phyloP scores from a whole-genome alignment of 257 asterid genomes.

The Solanum paucissectum region DNA sequence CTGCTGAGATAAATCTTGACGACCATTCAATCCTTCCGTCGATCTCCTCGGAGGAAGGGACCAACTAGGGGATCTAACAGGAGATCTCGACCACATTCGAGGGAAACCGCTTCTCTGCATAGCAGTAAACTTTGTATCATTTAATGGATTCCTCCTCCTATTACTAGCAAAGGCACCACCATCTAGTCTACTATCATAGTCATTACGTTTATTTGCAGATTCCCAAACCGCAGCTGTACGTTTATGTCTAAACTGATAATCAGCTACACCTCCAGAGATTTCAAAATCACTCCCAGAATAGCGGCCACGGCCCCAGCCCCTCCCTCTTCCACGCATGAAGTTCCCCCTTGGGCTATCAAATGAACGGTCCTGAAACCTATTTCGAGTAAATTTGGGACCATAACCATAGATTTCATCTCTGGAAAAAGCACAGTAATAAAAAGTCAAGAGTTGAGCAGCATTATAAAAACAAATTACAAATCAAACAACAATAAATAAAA shows the following conservation, averaged over 20 bases:
- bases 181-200: constrained; percentile 33
- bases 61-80: constrained; percentile 47
- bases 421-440: too few relatives aligned
- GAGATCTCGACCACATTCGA: constrained; percentile 53
- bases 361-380: constrained; percentile 38
- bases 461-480: not conserved
- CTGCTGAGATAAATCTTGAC: constrained; percentile 32
- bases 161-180: constrained; percentile 16
- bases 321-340: constrained; percentile 59
- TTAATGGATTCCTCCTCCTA: constrained; percentile 35
- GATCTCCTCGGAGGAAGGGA: constrained; percentile 60
- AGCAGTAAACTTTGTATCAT: constrained; percentile 36
- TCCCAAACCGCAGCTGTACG: constrained; percentile 5
- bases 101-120: constrained; percentile 49
- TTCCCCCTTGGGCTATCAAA: constrained; percentile 34
- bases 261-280: too few relatives aligned
- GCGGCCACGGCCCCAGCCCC: constrained; percentile 12
- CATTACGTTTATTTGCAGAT: constrained; percentile 1
- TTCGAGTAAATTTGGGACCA: constrained; percentile 39
- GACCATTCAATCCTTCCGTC: constrained; percentile 12
- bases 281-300: too few relatives aligned
- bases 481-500: not conserved
- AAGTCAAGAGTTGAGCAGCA: constrained; percentile 5
- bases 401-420: constrained; percentile 17
- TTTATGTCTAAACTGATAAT: too few relatives aligned